phyloP scores from a whole-genome alignment of 192 early-diverging fungal species.

The Backusella tarrabulga region DNA sequence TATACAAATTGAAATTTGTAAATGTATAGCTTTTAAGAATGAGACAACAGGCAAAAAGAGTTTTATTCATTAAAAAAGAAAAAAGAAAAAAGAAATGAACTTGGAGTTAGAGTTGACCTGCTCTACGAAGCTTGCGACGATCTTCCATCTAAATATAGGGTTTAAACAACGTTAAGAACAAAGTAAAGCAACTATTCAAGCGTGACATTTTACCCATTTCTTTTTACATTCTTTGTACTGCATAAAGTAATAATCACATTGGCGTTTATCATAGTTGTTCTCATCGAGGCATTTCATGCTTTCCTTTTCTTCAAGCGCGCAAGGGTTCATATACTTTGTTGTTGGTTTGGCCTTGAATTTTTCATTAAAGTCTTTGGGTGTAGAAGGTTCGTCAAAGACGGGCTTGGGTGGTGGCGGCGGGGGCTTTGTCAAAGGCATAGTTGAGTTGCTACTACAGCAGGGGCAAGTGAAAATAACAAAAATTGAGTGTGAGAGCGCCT shows the following conservation, averaged over 20 bases:
- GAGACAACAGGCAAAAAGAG: background rate
- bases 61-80: background rate
- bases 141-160: conserved; percentile 9
- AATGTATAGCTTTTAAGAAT: background rate
- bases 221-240: conserved; percentile 57
- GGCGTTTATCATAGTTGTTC: conserved; percentile 50
- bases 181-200: background rate
- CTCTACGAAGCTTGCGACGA: conserved; percentile 19
- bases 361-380: conserved; percentile 40
- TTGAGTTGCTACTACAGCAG: background rate
- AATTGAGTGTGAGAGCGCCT: background rate
- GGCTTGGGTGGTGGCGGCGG: conserved; percentile 39
- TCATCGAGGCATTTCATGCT: conserved; percentile 53
- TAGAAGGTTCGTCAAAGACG: conserved; percentile 35
- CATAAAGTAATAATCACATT: conserved; percentile 50
- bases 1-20: too few relatives aligned
- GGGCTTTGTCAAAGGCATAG: conserved; percentile 36
- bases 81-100: background rate
- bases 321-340: conserved; percentile 58
- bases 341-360: conserved; percentile 44
- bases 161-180: background rate
- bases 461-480: background rate
- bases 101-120: conserved; percentile 15
- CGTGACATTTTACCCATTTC: conserved; percentile 46
- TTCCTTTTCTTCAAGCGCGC: conserved; percentile 44